Evolutionary conservation across 768 basidiomycete genomes (phyloP).

Genomic region (Lentinula detonsa): DNA sequence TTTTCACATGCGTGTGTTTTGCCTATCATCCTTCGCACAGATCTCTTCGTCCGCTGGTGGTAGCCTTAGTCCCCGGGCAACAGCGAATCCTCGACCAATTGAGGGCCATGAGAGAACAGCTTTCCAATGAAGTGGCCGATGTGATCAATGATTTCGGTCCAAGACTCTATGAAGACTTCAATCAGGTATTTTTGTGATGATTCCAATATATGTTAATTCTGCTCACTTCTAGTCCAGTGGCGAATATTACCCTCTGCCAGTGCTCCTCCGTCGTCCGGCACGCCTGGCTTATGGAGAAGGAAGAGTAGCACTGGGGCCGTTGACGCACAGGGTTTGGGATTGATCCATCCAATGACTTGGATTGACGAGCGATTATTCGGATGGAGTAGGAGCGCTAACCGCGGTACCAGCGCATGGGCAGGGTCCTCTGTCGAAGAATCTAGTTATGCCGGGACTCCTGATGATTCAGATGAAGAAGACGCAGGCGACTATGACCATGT

Average conservation of each 20-base stretch:
- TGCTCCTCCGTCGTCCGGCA: conserved; percentile 73
- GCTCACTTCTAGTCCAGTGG: conserved; percentile 34
- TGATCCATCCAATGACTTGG: conserved; percentile 93
- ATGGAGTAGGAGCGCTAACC: conserved; percentile 72
- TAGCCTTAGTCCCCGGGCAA: conserved; percentile 86
- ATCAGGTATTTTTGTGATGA: conserved; percentile 42
- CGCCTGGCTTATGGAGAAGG: conserved; percentile 70
- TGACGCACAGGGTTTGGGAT: conserved; percentile 78
- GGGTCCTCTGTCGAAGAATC: conserved; percentile 48
- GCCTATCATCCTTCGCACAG: conserved; percentile 30
- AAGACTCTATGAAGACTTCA: conserved; percentile 80
- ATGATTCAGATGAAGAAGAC: conserved; percentile 82
- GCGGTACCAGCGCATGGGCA: conserved; percentile 87
- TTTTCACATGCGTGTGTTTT: conserved; percentile 4
- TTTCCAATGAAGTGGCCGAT: conserved; percentile 81
- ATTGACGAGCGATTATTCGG: conserved; percentile 92
- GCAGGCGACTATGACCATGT: conserved; percentile 91
- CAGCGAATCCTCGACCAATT: conserved; percentile 73
- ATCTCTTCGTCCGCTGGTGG: conserved; percentile 83
- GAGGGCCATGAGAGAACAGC: conserved; percentile 62
- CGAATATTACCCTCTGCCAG: conserved; percentile 83
- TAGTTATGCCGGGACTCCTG: conserved; percentile 64
- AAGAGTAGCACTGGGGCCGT: conserved; percentile 78
- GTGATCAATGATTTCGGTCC: conserved; percentile 88
- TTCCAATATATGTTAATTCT: neutral